These are phyloP conservation scores for Kitagawia praeruptora DNA, from an alignment of 129 eudicot species.

Conservation along the genomic window DNA sequence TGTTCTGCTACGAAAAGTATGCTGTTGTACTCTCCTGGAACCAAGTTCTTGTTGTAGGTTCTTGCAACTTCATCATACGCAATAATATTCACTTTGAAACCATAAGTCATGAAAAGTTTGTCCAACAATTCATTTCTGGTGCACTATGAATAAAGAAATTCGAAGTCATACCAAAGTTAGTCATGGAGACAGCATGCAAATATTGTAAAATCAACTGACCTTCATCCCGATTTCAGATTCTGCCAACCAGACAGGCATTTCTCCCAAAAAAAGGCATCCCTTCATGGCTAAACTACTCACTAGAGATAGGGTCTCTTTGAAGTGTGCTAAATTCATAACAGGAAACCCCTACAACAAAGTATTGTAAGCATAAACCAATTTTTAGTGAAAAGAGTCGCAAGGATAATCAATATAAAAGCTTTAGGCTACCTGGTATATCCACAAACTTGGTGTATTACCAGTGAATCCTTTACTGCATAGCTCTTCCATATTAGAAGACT, in stretches of 20 bases:
- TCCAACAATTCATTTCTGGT: constrained; percentile 41
- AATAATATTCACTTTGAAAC: constrained; percentile 53
- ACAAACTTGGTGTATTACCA: constrained; percentile 75
- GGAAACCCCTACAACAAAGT: constrained; percentile 59
- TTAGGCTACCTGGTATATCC: constrained; percentile 70
- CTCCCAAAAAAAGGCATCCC: constrained; percentile 71
- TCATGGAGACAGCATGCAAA: neutral
- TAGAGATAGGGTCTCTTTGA: constrained; percentile 43
- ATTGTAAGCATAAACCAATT: neutral
- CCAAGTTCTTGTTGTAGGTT: constrained; percentile 29
- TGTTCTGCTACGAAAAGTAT: constrained; percentile 79
- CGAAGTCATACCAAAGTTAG: neutral
- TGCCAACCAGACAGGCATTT: constrained; percentile 66
- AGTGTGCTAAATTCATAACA: constrained; percentile 42
- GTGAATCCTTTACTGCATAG: constrained; percentile 60
- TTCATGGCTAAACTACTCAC: constrained; percentile 67
- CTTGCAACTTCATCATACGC: constrained; percentile 52
- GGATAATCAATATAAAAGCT: neutral
- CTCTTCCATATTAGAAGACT: constrained; percentile 61
- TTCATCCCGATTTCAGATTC: constrained; percentile 39
- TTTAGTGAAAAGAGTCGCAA: neutral
- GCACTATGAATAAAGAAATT: constrained; percentile 24
- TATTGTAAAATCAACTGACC: constrained; percentile 28
- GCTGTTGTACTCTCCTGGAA: constrained; percentile 18
- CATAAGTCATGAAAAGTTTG: constrained; percentile 68